These are phyloP conservation scores for Amphibolis antarctica DNA, from an alignment of 106 monocot species.

Conservation along the genomic window DNA sequence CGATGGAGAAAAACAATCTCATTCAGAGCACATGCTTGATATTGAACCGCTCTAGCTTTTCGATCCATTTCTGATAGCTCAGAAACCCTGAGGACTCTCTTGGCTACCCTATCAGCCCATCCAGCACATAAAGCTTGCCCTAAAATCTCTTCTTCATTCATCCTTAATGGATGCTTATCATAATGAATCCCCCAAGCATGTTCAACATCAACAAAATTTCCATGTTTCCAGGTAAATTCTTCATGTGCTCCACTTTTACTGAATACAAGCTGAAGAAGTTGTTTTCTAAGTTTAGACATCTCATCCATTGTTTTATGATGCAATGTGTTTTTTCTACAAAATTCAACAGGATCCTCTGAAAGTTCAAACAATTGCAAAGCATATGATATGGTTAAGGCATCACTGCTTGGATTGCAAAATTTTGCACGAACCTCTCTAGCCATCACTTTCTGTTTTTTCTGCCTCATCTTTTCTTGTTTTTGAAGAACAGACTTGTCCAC, in stretches of 20 bases:
- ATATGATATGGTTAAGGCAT: constrained; percentile 67
- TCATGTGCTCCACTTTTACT: constrained; percentile 23
- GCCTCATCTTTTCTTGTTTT: constrained; percentile 22
- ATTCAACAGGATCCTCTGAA: constrained; percentile 35
- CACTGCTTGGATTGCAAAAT: constrained; percentile 69
- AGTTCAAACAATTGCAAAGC: constrained; percentile 78
- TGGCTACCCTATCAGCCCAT: constrained; percentile 89
- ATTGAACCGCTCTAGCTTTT: constrained; percentile 36
- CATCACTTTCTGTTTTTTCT: constrained; percentile 35
- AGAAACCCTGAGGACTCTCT: constrained; percentile 27
- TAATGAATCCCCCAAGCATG: constrained; percentile 34
- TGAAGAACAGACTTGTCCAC: constrained; percentile 10
- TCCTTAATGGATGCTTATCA: constrained; percentile 36
- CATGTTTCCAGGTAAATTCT: constrained; percentile 57
- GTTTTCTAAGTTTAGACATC: constrained; percentile 91
- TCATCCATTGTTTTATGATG: constrained; percentile 91
- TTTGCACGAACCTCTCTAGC: constrained; percentile 37
- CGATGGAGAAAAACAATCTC: constrained; percentile 69
- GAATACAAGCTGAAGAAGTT: constrained; percentile 64
- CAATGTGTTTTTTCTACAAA: constrained; percentile 54
- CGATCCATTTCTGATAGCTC: constrained; percentile 32
- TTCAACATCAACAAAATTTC: constrained; percentile 50
- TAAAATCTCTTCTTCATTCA: constrained; percentile 73
- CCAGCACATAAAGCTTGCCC: constrained; percentile 88
- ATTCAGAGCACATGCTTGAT: constrained; percentile 53